Evolutionary conservation across 2,329 filamentous ascomycete species (phyloP).

Genomic region (Alternaria sp.): DNA sequence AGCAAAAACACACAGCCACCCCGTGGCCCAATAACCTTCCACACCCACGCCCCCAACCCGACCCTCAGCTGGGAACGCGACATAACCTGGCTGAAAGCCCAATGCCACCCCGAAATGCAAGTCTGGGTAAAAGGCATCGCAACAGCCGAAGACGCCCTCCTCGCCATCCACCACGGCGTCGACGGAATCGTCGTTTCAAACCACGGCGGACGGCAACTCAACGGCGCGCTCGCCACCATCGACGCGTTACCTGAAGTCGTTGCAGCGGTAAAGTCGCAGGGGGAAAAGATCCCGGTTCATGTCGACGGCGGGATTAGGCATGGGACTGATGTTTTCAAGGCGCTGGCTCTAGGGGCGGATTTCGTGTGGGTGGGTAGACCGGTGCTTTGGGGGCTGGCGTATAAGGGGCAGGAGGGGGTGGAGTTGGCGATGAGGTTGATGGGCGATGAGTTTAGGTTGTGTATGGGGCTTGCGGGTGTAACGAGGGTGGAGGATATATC

Average conservation of each 20-base stretch:
- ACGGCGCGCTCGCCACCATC: constrained; percentile 54
- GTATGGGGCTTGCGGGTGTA: constrained; percentile 38
- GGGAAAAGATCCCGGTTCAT: constrained; percentile 69
- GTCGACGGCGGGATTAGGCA: constrained; percentile 88
- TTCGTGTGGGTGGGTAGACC: constrained; percentile 71
- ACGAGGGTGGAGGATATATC: constrained; percentile 34
- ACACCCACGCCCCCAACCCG: constrained; percentile 34
- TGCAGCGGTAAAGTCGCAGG: constrained; percentile 56
- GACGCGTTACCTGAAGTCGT: constrained; percentile 64
- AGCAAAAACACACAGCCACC: constrained; percentile 16
- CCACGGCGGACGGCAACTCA: constrained; percentile 62
- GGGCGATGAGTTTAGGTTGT: constrained; percentile 32
- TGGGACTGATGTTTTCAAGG: constrained; percentile 93
- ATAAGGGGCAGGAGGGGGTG: constrained; percentile 36
- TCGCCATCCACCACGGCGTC: constrained; percentile 54
- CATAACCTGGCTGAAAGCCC: constrained; percentile 32
- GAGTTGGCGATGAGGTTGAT: constrained; percentile 32
- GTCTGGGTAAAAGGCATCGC: constrained; percentile 57
- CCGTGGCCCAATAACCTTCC: constrained; percentile 27
- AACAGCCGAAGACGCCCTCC: constrained; percentile 52
- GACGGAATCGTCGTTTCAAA: constrained; percentile 61
- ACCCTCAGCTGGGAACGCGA: constrained; percentile 38
- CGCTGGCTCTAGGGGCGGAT: constrained; percentile 86
- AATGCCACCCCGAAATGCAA: constrained; percentile 35
- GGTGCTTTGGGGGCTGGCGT: constrained; percentile 73